These are phyloP conservation scores for Pseudoscleropodium purum DNA, from an alignment of 225 moss, liverwort and hornwort species.

Conservation along the genomic window DNA sequence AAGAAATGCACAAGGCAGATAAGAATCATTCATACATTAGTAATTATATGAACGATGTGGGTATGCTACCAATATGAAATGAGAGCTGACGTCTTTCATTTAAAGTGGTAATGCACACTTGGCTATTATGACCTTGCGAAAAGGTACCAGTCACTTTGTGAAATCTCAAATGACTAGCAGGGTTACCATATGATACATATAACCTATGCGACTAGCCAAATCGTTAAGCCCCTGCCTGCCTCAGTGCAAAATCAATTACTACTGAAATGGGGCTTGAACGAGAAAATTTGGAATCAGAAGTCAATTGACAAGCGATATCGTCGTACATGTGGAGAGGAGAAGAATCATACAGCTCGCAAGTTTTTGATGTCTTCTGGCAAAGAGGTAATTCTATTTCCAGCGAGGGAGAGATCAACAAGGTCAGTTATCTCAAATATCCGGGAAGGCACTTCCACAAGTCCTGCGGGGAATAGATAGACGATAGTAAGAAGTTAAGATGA, in stretches of 20 bases:
- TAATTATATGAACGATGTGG: neutral
- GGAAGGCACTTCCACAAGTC: slow-evolving; percentile 67
- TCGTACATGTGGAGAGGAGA: slow-evolving; percentile 3
- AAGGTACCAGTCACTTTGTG: neutral
- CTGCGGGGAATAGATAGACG: slow-evolving; percentile 14
- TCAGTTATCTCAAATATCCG: slow-evolving; percentile 55
- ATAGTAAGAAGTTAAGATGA: neutral
- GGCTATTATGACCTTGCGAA: neutral
- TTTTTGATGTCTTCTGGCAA: slow-evolving; percentile 65
- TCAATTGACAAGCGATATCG: slow-evolving; percentile 1
- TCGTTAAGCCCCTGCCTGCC: neutral
- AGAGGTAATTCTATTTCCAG: slow-evolving; percentile 62
- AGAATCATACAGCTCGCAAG: slow-evolving; percentile 58
- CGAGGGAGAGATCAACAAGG: slow-evolving; percentile 76
- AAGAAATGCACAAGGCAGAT: neutral
- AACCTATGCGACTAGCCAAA: neutral
- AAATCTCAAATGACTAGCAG: slow-evolving; percentile 1
- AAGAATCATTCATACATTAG: neutral
- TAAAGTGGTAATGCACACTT: neutral
- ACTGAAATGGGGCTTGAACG: neutral
- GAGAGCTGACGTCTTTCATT: neutral
- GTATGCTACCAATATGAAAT: neutral
- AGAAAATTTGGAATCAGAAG: neutral
- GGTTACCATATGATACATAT: neutral
- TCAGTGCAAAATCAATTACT: neutral